Base-by-base conservation (phyloP, 148 eudicot species). In the Silene latifolia region DNA sequence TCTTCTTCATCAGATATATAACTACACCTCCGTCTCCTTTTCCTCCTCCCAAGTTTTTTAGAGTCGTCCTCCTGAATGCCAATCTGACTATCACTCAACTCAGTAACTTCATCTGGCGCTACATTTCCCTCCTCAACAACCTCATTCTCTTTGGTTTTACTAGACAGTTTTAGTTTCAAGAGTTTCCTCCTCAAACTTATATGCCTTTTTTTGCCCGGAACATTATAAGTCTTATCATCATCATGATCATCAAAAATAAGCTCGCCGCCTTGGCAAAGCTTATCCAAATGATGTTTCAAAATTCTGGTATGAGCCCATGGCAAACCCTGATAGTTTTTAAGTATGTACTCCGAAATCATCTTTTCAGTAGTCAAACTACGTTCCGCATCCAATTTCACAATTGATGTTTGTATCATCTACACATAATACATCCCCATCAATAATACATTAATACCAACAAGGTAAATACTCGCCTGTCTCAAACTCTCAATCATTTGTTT, bases 371-470 rank as follows among this genome's bases (percentile, higher is more conserved):
- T 69, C 72, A 21, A 88, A 69, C 89, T 90, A 27, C 72, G 82
- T 81, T 85, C 74, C 78, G 83, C 80, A 61, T 84, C 80, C 79
- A 88, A 77, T 72, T 79, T 83, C 74, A 12, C 8, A 69, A 89
- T 74, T 20, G 97, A 89, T 25, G 61, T 62, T 21, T 76, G 47
- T 63, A 92, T 89, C 97, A 92, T 92, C 97, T 92, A 70, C 54
- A 77, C 58, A 72, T 74, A 29, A 39, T 39, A 39, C 44, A 74
- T 69, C 54, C 70, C 8, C 8, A 48, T 5, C 44, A 53, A 39
- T 2, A 20, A 66, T 3, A 14, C 44, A 53, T 21, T 2, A 20
- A 66, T 3, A 14, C 24, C 13, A 44, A 54, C 7, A 24, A 32
- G 14, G 4, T 24, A 47, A 42, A 56, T 69, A 62, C 29, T 27